phyloP scores from a whole-genome alignment of 441 rosid species.

The Corymbia calophylla region DNA sequence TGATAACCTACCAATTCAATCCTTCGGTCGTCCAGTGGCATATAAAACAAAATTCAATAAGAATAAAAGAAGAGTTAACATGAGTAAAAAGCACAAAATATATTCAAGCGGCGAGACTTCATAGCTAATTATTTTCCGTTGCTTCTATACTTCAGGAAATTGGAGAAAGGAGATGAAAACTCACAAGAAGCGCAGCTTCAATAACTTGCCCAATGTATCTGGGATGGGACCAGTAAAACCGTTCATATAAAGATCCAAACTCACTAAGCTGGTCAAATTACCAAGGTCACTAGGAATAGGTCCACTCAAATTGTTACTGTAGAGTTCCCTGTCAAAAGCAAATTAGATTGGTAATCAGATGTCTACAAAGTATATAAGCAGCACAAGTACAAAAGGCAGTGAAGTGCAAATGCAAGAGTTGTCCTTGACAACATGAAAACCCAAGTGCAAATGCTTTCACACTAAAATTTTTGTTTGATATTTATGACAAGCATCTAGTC shows the following conservation, averaged over 20 bases:
- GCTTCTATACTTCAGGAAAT: not conserved
- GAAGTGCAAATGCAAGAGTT: not conserved
- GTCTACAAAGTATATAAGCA: not conserved
- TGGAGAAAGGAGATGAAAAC: constrained; percentile 14
- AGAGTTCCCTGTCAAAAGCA: constrained; percentile 65
- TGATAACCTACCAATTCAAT: not conserved
- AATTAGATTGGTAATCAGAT: not conserved
- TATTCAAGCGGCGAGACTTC: not conserved
- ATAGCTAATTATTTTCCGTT: not conserved
- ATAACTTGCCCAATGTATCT: constrained; percentile 66
- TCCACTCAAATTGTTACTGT: constrained; percentile 89
- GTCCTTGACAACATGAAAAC: not conserved
- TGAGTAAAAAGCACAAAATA: not conserved
- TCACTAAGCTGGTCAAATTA: constrained; percentile 83
- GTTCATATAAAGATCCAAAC: constrained; percentile 99
- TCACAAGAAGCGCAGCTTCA: constrained; percentile 89
- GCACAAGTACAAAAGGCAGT: not conserved
- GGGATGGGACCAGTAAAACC: constrained; percentile 86
- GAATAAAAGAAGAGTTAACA: not conserved
- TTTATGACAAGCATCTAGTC: not conserved
- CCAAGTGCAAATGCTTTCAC: not conserved
- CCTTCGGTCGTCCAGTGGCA: not conserved
- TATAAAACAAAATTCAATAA: not conserved
- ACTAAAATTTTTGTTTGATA: not conserved
- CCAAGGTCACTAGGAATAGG: constrained; percentile 87